Evolutionary conservation across 495 filamentous ascomycete genomes (phyloP), one percentile per base, ranked within the genome.

Genomic region (Lasiosphaeria hispida): DNA sequence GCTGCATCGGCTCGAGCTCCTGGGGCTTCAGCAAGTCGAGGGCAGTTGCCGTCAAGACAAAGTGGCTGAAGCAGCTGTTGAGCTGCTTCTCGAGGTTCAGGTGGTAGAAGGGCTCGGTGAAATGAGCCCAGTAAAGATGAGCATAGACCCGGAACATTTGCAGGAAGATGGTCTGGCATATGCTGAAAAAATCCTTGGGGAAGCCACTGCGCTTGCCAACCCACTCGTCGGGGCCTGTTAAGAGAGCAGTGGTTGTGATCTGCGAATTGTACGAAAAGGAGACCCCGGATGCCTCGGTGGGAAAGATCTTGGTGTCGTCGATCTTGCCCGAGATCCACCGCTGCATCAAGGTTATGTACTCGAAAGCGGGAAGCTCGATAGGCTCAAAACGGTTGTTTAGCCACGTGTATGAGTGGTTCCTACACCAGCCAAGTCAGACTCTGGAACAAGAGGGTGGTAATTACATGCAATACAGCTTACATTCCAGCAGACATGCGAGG

Each of bases 121-220:
- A 93, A 75, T 93, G 89, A 7, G 85, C 84, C 78, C 90, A 90
- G 77, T 93, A 93, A 30, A 93, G 79, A 74, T 97, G 92, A 36
- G 91, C 87, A 63, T 97, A 97, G 71, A 92, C 91, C 38, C 92
- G 91, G 81, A 96, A 94, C 88, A 97, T 97, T 75, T 97, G 92
- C 61, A 92, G 86, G 81, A 92, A 95, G 64, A 96, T 93, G 59
- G 86, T 91, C 72, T 90, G 87, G 76, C 89, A 89, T 63, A 96
- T 90, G 61, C 87, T 82, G 65, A 91, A 83, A 70, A 95, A 95
- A 19, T 86, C 86, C 64, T 87, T 84, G 11, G 91, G 92, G 72
- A 97, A 97, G 15, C 92, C 91, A 61, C 87, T 90, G 37, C 85
- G 81, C 74, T 92, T 93, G 59, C 92, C 92, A 53, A 95, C 75